Base-by-base conservation (phyloP, 2,329 filamentous ascomycete species). In the Cryphonectria japonica region DNA sequence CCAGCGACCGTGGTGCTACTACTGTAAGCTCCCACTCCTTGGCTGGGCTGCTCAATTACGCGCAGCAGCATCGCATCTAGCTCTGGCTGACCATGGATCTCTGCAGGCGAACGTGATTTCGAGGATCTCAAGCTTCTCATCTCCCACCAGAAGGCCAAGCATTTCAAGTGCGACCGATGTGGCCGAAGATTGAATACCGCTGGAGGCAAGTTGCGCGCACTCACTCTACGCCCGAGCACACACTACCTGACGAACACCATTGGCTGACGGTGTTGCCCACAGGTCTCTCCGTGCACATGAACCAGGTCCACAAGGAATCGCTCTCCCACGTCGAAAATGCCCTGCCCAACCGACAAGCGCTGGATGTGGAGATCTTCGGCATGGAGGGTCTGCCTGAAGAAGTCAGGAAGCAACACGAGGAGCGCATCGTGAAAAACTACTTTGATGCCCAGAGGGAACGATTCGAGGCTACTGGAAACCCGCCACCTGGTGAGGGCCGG, bases 111-210 rank as follows among this genome's bases (percentile, higher is more conserved):
- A 83, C 93, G 95, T 84, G 95, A 98, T 83, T 99, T 98, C 80
- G 95, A 98, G 81, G 96, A 99, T 81, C 82, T 97, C 63, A 98
- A 97, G 85, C 94, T 98, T 76, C 90, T 99, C 74, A 97, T 97
- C 76, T 95, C 93, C 71, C 96, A 99, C 81, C 96, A 98, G 79
- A 98, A 98, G 81, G 95, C 95, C n/a, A 98, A 98, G 83, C 96
- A 99, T 82, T 98, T 97, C 87, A 98, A 97, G 82, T 99, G 96
- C 83, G 93, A 97, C 77, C 86, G 92, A 83, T 99, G 96, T 80
- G 91, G 91, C 68, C 90, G 96, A 75, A 88, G 95, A 75, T 83
- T 99, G 69, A 98, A 97, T 79, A 99, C 96, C 1, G 95, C 95
- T 59, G 96, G 96, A 87, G 96, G 94, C 97, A 82, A 78, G 88